Conservation (phyloP, 305 asterid genomes). For the Solanum aculeatissimum region DNA sequence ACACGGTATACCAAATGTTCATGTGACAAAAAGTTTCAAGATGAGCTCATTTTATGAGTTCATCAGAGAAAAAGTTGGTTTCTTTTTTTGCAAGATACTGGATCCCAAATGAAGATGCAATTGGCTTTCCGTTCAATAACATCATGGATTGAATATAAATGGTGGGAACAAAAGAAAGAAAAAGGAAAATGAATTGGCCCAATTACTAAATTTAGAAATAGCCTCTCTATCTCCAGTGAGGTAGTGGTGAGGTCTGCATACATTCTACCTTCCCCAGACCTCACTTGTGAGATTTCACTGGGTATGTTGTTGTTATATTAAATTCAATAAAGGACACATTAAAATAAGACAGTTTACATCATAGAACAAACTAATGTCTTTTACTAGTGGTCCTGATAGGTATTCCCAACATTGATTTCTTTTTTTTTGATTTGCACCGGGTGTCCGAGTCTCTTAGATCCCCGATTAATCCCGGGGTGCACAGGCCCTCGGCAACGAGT, state of each 20-base stretch:
- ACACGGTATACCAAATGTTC: not conserved
- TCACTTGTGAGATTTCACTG: too few species aligned
- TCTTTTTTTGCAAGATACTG: not conserved
- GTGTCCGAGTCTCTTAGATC: too few species aligned
- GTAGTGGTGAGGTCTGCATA: too few species aligned
- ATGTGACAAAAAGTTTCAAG: not conserved
- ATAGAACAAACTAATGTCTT: not conserved
- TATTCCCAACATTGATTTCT: not conserved
- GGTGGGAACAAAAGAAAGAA: not conserved
- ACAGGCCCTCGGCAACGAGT: too few species aligned
- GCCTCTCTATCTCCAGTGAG: too few species aligned
- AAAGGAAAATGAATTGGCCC: not conserved
- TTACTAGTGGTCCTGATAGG: not conserved
- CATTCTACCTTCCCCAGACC: too few species aligned
- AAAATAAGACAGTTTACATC: not conserved
- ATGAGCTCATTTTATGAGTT: not conserved
- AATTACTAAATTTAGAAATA: not conserved
- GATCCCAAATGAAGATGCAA: not conserved
- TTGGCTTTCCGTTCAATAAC: not conserved
- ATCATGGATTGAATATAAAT: not conserved
- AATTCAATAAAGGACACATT: not conserved
- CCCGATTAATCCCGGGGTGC: too few species aligned
- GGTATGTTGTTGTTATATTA: not conserved
- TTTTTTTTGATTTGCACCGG: too few species aligned
- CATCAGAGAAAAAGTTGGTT: not conserved